Conservation (phyloP, 2,329 filamentous ascomycete species). For the Cadophora luteo-olivacea region DNA sequence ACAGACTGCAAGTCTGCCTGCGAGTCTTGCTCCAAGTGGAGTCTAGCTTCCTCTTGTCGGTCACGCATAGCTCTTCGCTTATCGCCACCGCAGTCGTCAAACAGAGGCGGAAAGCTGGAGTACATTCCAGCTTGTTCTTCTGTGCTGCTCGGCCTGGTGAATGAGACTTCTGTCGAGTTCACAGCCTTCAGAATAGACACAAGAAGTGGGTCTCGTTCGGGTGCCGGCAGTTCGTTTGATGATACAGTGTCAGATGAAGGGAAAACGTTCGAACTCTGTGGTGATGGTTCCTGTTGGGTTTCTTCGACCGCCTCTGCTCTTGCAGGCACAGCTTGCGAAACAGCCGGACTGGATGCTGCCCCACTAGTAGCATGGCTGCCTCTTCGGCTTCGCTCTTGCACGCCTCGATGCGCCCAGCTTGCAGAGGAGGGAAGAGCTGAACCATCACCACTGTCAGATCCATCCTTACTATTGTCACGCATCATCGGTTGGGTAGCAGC, state of each 20-base stretch:
- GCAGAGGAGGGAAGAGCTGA: constrained; percentile 93
- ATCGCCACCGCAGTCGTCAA: constrained; percentile 81
- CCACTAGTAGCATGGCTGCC: constrained; percentile 83
- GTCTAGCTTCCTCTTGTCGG: constrained; percentile 61
- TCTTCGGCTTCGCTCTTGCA: constrained; percentile 67
- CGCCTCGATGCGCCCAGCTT: constrained; percentile 84
- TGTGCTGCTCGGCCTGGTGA: constrained; percentile 56
- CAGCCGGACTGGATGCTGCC: constrained; percentile 81
- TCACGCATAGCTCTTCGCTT: constrained; percentile 81
- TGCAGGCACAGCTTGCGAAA: constrained; percentile 63
- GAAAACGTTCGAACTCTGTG: constrained; percentile 4
- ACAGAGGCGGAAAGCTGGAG: constrained; percentile 74
- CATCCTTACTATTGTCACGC: constrained; percentile 80
- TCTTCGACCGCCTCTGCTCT: constrained; percentile 56
- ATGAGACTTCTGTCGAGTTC: constrained; percentile 53
- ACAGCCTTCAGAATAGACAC: constrained; percentile 53
- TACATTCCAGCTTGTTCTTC: constrained; percentile 45
- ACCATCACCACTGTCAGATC: constrained; percentile 75
- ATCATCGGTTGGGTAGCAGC: constrained; percentile 68
- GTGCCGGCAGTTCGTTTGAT: constrained; percentile 28
- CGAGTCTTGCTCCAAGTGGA: constrained; percentile 59
- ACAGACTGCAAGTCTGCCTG: constrained; percentile 58
- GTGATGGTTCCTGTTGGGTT: neutral
- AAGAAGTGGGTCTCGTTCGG: constrained; percentile 39
- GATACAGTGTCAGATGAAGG: neutral